Evolutionary conservation across 305 asterid species (phyloP), one percentile per base, ranked within the genome.

Genomic region (Fraxinus sp.): DNA sequence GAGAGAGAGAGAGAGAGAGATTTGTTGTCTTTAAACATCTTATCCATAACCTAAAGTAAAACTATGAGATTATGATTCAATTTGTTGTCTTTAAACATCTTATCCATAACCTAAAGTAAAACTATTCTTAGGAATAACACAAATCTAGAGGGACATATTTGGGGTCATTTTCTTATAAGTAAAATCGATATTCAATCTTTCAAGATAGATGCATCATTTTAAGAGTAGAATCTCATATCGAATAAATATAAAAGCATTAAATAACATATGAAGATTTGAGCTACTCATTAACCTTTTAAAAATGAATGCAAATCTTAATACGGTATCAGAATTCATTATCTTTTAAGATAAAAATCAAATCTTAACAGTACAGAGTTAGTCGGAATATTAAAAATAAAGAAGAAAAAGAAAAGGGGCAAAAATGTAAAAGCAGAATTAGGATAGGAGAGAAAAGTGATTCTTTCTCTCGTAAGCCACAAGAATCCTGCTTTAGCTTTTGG

Each of bases 401-500:
- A 64, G 72, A 62, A 62, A 62, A 79, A 3, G 59, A 59, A 33
- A 64, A 35, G n/a, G 76, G 70, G 35, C 33, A n/a, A 46, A 39
- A 4, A 70, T 73, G 55, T 78, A 16, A 55, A 75, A 82, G 70
- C 4, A 62, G 62, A 64, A 22, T 62, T 72, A 55, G 86, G 79
- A 78, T 32, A 83, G 72, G 72, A 86, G 72, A 86, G 85, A 70
- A 83, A 85, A 82, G 84, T 82, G 85, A 77, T 41, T 62, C 78
- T 26, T 14, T 26, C 18, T 81, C 28, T 77, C 87, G 87, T 87
- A 85, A 88, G 86, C 83, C 91, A 87, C 91, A 90, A 91, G 93
- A 89, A 80, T 87, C 89, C 84, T 75, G 82, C 81, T 77, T 81
- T 71, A 72, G 28, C 85, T 88, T 84, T 79, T 76, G 37, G 77